These are phyloP conservation scores for Rhizopogon salebrosus DNA, from an alignment of 768 basidiomycete genomes.

Conservation along the genomic window DNA sequence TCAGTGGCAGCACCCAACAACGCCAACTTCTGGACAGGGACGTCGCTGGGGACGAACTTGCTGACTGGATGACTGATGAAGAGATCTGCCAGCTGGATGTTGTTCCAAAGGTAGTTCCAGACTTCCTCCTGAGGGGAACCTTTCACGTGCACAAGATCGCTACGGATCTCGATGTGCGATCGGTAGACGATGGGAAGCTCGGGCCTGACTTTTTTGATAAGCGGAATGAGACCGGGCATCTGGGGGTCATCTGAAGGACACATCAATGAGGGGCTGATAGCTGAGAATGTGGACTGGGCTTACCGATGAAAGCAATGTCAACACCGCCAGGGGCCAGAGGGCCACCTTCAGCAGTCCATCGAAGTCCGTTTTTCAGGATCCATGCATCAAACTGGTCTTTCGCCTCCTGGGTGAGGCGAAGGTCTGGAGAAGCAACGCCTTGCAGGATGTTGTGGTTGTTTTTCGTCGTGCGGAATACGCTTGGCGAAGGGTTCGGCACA, in stretches of 20 bases:
- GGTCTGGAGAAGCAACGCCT: constrained; percentile 78
- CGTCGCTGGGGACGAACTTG: constrained; percentile 89
- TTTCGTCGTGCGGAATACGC: constrained; percentile 89
- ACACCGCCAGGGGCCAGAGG: constrained; percentile 79
- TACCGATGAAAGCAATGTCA: constrained; percentile 86
- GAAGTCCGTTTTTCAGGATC: constrained; percentile 85
- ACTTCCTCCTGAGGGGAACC: constrained; percentile 87
- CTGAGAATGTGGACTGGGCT: constrained; percentile 7
- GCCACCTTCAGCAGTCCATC: constrained; percentile 84
- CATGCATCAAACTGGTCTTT: constrained; percentile 81
- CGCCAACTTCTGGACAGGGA: constrained; percentile 63
- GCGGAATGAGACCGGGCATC: constrained; percentile 90
- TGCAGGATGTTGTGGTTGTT: constrained; percentile 96
- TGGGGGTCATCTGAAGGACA: constrained; percentile 69
- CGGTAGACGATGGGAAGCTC: constrained; percentile 88
- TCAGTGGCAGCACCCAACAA: constrained; percentile 83
- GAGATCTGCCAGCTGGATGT: constrained; percentile 83
- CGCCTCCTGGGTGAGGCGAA: constrained; percentile 73
- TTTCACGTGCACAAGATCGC: constrained; percentile 76
- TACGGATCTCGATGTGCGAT: constrained; percentile 92
- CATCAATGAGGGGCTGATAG: constrained; percentile 7
- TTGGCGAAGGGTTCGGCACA: constrained; percentile 83
- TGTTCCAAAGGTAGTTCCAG: constrained; percentile 94
- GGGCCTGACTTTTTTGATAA: constrained; percentile 81
- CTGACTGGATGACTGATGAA: constrained; percentile 94